Conservation (phyloP, 2,329 filamentous ascomycete species). For the Monascus ruber region DNA sequence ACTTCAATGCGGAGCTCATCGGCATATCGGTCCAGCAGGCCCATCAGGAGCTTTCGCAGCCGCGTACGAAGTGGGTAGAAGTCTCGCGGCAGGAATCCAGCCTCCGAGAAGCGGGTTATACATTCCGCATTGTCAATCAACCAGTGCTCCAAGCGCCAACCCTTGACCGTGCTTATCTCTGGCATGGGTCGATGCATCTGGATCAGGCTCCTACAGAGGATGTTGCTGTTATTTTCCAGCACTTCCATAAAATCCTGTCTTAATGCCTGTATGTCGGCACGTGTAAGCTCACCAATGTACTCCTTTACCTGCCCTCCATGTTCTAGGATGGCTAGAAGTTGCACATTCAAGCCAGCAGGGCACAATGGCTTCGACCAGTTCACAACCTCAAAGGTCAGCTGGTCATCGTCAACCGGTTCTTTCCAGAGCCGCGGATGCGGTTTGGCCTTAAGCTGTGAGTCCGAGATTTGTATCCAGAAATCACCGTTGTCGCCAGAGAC, state of each 20-base stretch:
- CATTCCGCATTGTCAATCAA: slow-evolving; percentile 21
- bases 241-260: slow-evolving; percentile 26
- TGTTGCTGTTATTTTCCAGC: slow-evolving; percentile 19
- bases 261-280: slow-evolving; percentile 24
- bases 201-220: slow-evolving; percentile 25
- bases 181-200: slow-evolving; percentile 18
- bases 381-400: slow-evolving; percentile 47
- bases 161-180: slow-evolving; percentile 14
- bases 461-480: slow-evolving; percentile 45
- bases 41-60: slow-evolving; percentile 27
- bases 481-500: slow-evolving; percentile 16
- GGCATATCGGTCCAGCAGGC: slow-evolving; percentile 32
- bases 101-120: slow-evolving; percentile 27
- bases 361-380: slow-evolving; percentile 35
- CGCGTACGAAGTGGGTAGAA: slow-evolving; percentile 31
- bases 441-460: slow-evolving; percentile 48
- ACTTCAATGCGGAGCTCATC: slow-evolving; percentile 39
- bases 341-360: slow-evolving; percentile 40
- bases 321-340: slow-evolving; percentile 45
- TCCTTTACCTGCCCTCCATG: slow-evolving; percentile 38
- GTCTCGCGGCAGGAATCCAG: slow-evolving; percentile 36
- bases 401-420: slow-evolving; percentile 24
- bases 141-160: slow-evolving; percentile 25
- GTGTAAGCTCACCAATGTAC: slow-evolving; percentile 32
- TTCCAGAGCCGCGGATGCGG: slow-evolving; percentile 27